Percentiles rank a stretch among this genome's conserved stretches.
These are phyloP conservation scores for Hortaea sp. DNA, from an alignment of 2,329 filamentous ascomycete genomes.

Conservation along the genomic window DNA sequence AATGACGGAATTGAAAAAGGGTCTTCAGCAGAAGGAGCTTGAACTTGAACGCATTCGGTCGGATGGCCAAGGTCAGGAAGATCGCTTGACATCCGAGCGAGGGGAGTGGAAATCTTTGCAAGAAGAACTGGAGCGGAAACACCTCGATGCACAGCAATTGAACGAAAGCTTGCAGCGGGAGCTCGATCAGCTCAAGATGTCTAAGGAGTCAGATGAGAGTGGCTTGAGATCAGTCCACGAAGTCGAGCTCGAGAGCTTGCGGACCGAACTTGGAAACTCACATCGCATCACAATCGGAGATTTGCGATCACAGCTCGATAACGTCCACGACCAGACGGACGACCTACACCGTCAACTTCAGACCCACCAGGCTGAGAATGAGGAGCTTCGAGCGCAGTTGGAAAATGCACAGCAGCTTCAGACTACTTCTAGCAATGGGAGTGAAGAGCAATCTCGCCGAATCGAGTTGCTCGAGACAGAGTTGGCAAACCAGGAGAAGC, in stretches of 20 bases:
- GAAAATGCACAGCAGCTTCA: slow-evolving; percentile 17
- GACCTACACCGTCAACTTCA: slow-evolving; percentile 31
- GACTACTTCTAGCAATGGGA: slow-evolving; percentile 18
- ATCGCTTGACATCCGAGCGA: slow-evolving; percentile 9
- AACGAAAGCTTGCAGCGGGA: slow-evolving; percentile 73
- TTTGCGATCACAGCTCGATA: slow-evolving; percentile 8
- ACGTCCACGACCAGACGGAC: slow-evolving; percentile 7
- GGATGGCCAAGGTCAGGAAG: slow-evolving; percentile 2
- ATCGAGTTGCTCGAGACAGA: slow-evolving; percentile 45
- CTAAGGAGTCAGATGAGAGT: slow-evolving; percentile 12
- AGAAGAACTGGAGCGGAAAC: slow-evolving; percentile 49
- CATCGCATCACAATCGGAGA: slow-evolving; percentile 7
- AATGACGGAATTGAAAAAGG: not conserved
- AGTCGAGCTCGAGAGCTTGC: slow-evolving; percentile 12
- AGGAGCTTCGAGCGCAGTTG: slow-evolving; percentile 27
- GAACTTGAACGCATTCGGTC: slow-evolving; percentile 6
- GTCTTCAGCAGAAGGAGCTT: slow-evolving; percentile 1
- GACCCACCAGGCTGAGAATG: slow-evolving; percentile 41
- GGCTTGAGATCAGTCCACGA: slow-evolving; percentile 15
- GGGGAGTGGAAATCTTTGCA: slow-evolving; percentile 39
- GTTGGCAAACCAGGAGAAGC: slow-evolving; percentile 69
- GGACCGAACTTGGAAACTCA: slow-evolving; percentile 5
- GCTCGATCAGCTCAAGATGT: slow-evolving; percentile 58
- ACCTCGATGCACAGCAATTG: slow-evolving; percentile 45
- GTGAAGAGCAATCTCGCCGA: slow-evolving; percentile 52